Base-by-base conservation (phyloP, 441 rosid genomes). In the Dalechampia spathulata region DNA sequence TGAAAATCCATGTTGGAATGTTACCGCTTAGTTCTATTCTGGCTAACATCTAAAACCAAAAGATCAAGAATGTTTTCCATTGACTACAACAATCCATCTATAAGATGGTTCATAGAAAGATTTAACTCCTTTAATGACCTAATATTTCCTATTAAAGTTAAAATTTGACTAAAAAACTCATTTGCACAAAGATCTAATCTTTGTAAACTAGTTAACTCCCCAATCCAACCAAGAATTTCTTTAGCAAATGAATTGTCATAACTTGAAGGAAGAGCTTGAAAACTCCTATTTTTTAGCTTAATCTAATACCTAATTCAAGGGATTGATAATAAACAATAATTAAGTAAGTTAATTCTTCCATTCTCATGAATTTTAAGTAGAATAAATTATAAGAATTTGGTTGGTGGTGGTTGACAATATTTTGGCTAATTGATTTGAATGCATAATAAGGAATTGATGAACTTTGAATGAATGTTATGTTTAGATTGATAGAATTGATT, bases 121-220 rank as follows among this genome's bases (percentile, higher is more conserved):
- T 89, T 89, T 39, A 93, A 64, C 15, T 70, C 72, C 79, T 72
- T 65, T 76, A 89, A 58, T 58, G 71, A 66, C 60, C 66, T 58
- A 57, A 87, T 83, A 60, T 50, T 61, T 52, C 95, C 83, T 11
- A 89, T 66, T 53, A 74, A 66, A 40, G 68, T 59, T 2, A 95
- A 92, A 61, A 93, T 62, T 58, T 72, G 72, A 58, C 95, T 88
- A 25, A 76, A 72, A 15, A 93, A 75, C 17, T 63, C 69, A 68
- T 93, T 93, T 12, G 82, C 73, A 56, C 97, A 93, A 40, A 93
- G 63, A 82, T 89, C 97, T 61, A 93, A 62, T 52, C 64, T 79
- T 54, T 80, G 81, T 3, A 89, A 87, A 56, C 40, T 67, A 40
- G 49, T 49, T 47, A 93, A 36, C 13, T 78, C 83, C 17, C 90